Evolutionary conservation across 805 yeast species (phyloP), one percentile per base, ranked within the genome.

Genomic region (Candida piceae): DNA sequence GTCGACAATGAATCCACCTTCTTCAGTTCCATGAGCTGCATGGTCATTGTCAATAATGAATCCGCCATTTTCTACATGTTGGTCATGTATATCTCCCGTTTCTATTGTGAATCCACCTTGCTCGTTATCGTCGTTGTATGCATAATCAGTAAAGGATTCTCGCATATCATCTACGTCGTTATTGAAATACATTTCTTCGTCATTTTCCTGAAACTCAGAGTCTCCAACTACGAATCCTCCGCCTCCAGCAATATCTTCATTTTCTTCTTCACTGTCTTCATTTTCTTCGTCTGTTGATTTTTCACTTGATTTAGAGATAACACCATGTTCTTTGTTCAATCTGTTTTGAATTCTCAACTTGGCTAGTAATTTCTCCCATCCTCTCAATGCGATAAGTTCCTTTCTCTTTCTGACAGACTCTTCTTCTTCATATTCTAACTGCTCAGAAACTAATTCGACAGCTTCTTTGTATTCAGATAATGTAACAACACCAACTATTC

Each of bases 401-500:
- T 63, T 61, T 16, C 65, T 57, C 26, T 60, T 58, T 36, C 65
- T 52, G 35, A 66, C 66, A 9, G 69, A 70, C 23, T 72, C 71
- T 18, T 60, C 61, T 35, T 72, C 76, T 40, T 76, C 77, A 16
- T 70, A 73, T 35, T 63, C 50, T 16, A 81, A 52, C 16, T 68
- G 65, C 8, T 72, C 69, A 30, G 72, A 60, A 1, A 78, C 79
- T 0, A 67, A 60, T 18, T 60, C 49, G 26, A 85, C 66, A 0
- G 88, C 89, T 26, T 79, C 86, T 40, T 65, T 63, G 42, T 62
- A 76, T 49, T 79, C 80, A 17, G 53, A 52, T 4, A 84, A 80
- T 5, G 88, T 80, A 2, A 93, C 81, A 18, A 87, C 72, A 3
- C 97, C 97, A 4, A 79, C 77, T 29, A 78, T 71, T 36, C 67